phyloP scores from a whole-genome alignment of 2,329 filamentous ascomycete species.

The Phymatotrichopsis omnivora region DNA sequence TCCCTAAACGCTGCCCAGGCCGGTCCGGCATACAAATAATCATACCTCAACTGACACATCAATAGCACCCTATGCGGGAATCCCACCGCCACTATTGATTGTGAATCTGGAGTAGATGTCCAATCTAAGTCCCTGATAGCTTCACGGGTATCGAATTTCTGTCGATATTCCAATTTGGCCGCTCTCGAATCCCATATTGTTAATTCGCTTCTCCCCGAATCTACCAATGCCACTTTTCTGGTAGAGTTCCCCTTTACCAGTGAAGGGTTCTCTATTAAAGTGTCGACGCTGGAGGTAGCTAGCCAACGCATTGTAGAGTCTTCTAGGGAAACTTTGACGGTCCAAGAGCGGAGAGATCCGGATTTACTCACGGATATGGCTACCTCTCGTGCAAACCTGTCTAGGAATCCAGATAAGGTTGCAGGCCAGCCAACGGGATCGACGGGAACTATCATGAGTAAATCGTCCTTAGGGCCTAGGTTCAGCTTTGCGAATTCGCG shows the following conservation, averaged over 20 bases:
- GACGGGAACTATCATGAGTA: constrained; percentile 61
- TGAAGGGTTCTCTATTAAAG: constrained; percentile 59
- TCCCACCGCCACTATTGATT: constrained; percentile 84
- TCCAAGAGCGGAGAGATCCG: constrained; percentile 75
- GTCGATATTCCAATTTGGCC: constrained; percentile 68
- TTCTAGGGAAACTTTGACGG: constrained; percentile 56
- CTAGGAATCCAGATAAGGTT: constrained; percentile 65
- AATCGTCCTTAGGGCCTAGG: constrained; percentile 49
- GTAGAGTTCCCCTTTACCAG: constrained; percentile 77
- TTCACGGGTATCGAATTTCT: constrained; percentile 62
- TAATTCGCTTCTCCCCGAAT: constrained; percentile 59
- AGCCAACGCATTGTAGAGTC: constrained; percentile 63
- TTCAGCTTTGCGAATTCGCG: constrained; percentile 45
- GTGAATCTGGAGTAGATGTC: constrained; percentile 81
- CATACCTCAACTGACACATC: constrained; percentile 78
- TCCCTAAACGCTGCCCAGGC: constrained; percentile 80
- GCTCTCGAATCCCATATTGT: constrained; percentile 88
- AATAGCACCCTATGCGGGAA: constrained; percentile 78
- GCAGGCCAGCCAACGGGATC: constrained; percentile 71
- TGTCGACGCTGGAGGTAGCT: constrained; percentile 70
- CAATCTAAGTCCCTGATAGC: constrained; percentile 80
- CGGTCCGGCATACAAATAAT: constrained; percentile 80
- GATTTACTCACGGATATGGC: constrained; percentile 71
- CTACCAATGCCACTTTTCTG: constrained; percentile 75
- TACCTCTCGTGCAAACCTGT: constrained; percentile 76